phyloP scores from a whole-genome alignment of 1,284 basidiomycete species.

The Moesziomyces parantarcticus region DNA sequence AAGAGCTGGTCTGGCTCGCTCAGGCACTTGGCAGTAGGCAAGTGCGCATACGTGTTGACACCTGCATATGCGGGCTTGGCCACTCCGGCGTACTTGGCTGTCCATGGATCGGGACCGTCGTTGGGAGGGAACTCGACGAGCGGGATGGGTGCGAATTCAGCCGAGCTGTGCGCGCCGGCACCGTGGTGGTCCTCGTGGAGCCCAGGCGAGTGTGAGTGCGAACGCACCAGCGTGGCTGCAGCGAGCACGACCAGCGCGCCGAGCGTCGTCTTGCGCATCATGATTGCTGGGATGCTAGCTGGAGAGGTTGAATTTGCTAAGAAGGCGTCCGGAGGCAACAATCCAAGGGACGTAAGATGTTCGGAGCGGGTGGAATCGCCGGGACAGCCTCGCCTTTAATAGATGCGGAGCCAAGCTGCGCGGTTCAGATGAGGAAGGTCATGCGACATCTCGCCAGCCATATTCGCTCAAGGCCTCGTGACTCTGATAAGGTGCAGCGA shows the following conservation, averaged over 20 bases:
- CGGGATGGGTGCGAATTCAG: slow-evolving; percentile 35
- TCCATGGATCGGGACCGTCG: slow-evolving; percentile 43
- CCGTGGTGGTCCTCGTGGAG: slow-evolving; percentile 45
- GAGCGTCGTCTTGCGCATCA: slow-evolving; percentile 12
- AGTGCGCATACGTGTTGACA: slow-evolving; percentile 51
- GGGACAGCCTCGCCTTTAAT: background rate
- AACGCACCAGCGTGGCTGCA: slow-evolving; percentile 8
- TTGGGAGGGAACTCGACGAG: slow-evolving; percentile 42
- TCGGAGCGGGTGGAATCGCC: too few species aligned
- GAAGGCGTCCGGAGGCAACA: too few species aligned
- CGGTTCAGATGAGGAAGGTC: background rate
- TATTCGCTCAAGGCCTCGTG: background rate
- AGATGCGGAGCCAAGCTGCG: background rate
- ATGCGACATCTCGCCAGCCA: background rate
- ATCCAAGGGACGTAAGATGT: too few species aligned
- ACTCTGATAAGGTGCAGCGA: background rate
- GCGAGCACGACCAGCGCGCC: slow-evolving; percentile 4
- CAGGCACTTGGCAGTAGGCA: slow-evolving; percentile 38
- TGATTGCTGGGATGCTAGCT: background rate
- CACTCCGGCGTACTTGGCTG: slow-evolving; percentile 38
- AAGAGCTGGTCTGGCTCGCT: slow-evolving; percentile 28
- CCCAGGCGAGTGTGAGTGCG: slow-evolving; percentile 28
- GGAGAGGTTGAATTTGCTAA: background rate
- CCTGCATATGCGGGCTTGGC: slow-evolving; percentile 35
- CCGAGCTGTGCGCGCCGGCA: slow-evolving; percentile 30